A percentile compares a stretch with the other conserved stretches of the same genome.
Conservation (phyloP, 495 filamentous ascomycete species). For the Penicillium turbatum region DNA sequence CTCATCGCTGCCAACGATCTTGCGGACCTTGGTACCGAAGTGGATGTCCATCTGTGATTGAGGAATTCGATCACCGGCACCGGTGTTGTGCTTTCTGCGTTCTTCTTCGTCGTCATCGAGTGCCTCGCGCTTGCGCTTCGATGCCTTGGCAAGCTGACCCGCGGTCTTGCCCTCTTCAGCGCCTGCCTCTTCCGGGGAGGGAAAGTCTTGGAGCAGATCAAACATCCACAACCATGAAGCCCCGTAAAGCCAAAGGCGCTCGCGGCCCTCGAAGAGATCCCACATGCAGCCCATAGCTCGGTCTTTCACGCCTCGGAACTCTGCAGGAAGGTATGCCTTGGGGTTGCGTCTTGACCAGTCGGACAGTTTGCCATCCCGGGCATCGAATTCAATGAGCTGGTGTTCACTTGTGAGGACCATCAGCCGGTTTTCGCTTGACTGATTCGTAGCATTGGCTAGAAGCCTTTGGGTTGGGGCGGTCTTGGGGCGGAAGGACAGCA, state of each 20-base stretch:
- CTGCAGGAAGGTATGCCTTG: slow-evolving; percentile 62
- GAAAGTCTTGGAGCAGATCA: slow-evolving; percentile 71
- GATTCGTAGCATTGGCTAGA: slow-evolving; percentile 36
- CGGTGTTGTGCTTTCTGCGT: slow-evolving; percentile 43
- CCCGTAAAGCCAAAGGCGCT: slow-evolving; percentile 84
- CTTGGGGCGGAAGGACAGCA: slow-evolving; percentile 69
- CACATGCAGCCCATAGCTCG: slow-evolving; percentile 79
- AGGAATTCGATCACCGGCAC: slow-evolving; percentile 59
- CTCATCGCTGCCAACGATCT: slow-evolving; percentile 38
- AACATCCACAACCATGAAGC: slow-evolving; percentile 89
- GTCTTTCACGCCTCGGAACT: slow-evolving; percentile 67
- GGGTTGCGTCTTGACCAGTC: slow-evolving; percentile 86
- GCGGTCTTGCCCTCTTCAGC: slow-evolving; percentile 21
- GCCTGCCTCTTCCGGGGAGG: slow-evolving; percentile 31
- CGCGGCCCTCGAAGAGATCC: slow-evolving; percentile 56
- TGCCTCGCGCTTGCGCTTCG: slow-evolving; percentile 46
- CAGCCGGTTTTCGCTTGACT: slow-evolving; percentile 53
- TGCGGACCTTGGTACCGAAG: slow-evolving; percentile 56
- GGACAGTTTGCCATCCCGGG: slow-evolving; percentile 65
- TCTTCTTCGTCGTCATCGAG: slow-evolving; percentile 33
- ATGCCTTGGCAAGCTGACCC: slow-evolving; percentile 23
- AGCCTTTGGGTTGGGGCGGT: slow-evolving; percentile 22
- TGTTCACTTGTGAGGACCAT: slow-evolving; percentile 72
- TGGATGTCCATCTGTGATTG: slow-evolving; percentile 52
- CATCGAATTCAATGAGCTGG: slow-evolving; percentile 71